Percentiles rank a stretch among this genome's conserved stretches.
Evolutionary conservation across 164 flowering plant genomes (phyloP).

Genomic region (Stephania japonica): DNA sequence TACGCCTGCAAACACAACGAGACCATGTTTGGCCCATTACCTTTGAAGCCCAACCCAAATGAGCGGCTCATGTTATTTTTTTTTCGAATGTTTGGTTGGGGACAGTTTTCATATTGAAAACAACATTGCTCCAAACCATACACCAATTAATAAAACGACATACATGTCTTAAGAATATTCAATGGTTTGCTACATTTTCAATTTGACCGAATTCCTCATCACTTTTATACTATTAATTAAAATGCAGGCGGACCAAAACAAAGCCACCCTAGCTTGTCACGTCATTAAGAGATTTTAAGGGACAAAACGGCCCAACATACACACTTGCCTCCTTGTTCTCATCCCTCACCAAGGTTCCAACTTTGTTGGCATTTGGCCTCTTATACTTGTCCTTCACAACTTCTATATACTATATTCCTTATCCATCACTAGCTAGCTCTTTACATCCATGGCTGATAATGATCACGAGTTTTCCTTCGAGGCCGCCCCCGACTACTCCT

Average conservation of each 20-base stretch:
- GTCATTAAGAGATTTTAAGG: not conserved
- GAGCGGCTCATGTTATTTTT: not conserved
- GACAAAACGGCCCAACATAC: not conserved
- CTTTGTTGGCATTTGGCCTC: not conserved
- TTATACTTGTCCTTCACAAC: not conserved
- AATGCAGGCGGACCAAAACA: not conserved
- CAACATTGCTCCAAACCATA: not conserved
- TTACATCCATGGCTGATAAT: not conserved
- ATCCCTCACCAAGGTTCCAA: not conserved
- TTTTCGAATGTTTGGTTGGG: not conserved
- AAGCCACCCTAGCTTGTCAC: not conserved
- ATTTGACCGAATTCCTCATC: too few relatives aligned
- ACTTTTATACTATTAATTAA: not conserved
- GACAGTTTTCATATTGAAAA: not conserved
- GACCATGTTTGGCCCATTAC: too few relatives aligned
- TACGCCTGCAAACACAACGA: too few relatives aligned
- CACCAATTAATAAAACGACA: not conserved
- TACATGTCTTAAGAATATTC: too few relatives aligned
- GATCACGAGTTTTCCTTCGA: not conserved
- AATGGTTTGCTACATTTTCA: too few relatives aligned
- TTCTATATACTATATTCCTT: not conserved
- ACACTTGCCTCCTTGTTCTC: constrained; percentile 7
- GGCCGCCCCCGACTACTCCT: constrained; percentile 9
- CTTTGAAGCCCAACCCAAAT: not conserved
- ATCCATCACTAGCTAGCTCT: not conserved